phyloP scores from a whole-genome alignment of 2,329 filamentous ascomycete species.

The Mycosphaerella arachidis region DNA sequence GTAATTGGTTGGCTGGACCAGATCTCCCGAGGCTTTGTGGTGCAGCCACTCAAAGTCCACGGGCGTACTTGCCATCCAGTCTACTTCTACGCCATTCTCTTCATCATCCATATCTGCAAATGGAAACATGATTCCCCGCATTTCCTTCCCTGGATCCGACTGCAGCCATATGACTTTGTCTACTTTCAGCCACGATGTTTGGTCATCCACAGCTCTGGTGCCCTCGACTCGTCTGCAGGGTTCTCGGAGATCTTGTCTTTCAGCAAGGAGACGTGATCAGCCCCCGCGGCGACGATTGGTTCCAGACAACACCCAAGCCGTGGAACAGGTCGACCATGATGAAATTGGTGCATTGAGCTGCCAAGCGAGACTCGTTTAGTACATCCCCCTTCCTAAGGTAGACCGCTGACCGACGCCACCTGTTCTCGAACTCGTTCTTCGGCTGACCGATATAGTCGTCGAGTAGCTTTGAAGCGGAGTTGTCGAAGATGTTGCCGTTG shows the following conservation, averaged over 20 bases:
- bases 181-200: slow-evolving; percentile 48
- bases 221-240: slow-evolving; percentile 50
- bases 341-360: slow-evolving; percentile 48
- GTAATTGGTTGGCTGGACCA: slow-evolving; percentile 48
- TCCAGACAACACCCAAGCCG: slow-evolving; percentile 43
- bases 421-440: slow-evolving; percentile 47
- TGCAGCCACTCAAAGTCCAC: slow-evolving; percentile 45
- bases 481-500: slow-evolving; percentile 50
- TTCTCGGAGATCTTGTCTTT: slow-evolving; percentile 52
- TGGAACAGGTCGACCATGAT: slow-evolving; percentile 49
- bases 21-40: slow-evolving; percentile 47
- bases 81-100: slow-evolving; percentile 26
- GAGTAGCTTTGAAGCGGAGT: slow-evolving; percentile 44
- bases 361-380: slow-evolving; percentile 41
- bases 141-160: slow-evolving; percentile 45
- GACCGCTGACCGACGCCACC: slow-evolving; percentile 51
- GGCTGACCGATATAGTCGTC: slow-evolving; percentile 50
- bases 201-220: slow-evolving; percentile 50
- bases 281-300: slow-evolving; percentile 41
- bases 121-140: slow-evolving; percentile 41
- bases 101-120: slow-evolving; percentile 31
- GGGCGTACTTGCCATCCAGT: slow-evolving; percentile 40
- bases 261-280: slow-evolving; percentile 48
- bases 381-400: slow-evolving; percentile 45
- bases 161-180: slow-evolving; percentile 51